A percentile compares a stretch with the other conserved stretches of the same genome.
Evolutionary conservation across 2,329 filamentous ascomycete species (phyloP).

Genomic region (Dothistroma pini): DNA sequence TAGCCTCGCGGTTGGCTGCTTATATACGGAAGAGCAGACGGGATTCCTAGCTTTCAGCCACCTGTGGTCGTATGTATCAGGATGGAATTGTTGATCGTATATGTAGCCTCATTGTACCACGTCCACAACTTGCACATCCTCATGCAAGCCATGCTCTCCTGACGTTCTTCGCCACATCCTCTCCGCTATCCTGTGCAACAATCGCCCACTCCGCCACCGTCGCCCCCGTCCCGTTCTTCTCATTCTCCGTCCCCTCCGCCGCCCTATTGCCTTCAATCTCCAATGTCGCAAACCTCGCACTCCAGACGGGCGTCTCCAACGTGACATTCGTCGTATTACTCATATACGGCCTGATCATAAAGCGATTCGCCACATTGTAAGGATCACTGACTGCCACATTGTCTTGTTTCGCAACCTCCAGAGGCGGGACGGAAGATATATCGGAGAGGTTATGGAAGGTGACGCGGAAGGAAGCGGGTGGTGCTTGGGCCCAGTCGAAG

Average conservation of each 20-base stretch:
- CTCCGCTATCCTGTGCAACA: constrained; percentile 16
- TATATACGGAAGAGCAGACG: no score
- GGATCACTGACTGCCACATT: constrained; percentile 41
- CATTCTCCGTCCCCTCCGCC: constrained; percentile 26
- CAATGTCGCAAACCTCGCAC: constrained; percentile 45
- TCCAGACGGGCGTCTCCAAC: constrained; percentile 39
- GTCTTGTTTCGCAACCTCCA: constrained; percentile 24
- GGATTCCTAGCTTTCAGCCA: no score
- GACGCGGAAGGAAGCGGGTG: constrained; percentile 53
- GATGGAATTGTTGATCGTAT: no score
- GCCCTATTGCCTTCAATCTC: constrained; percentile 48
- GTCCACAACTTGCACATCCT: no score
- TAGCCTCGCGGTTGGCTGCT: no score
- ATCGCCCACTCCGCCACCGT: constrained; percentile 51
- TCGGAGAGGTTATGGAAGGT: constrained; percentile 51
- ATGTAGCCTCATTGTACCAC: no score
- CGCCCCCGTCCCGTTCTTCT: constrained; percentile 40
- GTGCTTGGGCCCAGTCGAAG: constrained; percentile 59
- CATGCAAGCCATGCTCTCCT: neutral
- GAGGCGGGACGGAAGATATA: constrained; percentile 28
- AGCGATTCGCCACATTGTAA: constrained; percentile 37
- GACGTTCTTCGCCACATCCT: constrained; percentile 8
- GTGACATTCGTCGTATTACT: constrained; percentile 47
- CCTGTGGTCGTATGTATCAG: no score
- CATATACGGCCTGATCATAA: constrained; percentile 39